Evolutionary conservation across 352 stramenopile species (phyloP).

Genomic region (Globisporangium alternatum): DNA sequence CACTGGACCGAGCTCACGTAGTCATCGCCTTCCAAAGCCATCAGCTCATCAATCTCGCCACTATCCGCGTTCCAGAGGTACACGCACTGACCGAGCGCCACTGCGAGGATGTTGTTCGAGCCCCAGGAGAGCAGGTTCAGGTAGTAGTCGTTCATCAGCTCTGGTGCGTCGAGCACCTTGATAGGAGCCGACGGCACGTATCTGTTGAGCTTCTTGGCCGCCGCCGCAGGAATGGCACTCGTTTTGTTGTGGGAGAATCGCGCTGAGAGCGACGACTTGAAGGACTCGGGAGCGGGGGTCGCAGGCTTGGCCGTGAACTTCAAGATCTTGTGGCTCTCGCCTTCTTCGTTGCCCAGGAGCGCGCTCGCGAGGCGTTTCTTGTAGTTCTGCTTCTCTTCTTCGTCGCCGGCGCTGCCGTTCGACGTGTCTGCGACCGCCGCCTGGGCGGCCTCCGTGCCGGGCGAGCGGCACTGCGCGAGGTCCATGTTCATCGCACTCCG

Average conservation of each 20-base stretch:
- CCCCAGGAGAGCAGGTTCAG: slow-evolving; percentile 98
- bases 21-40: slow-evolving; percentile 84
- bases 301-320: slow-evolving; percentile 97
- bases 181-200: slow-evolving; percentile 96
- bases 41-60: slow-evolving; percentile 95
- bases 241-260: slow-evolving; percentile 96
- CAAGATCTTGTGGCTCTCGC: slow-evolving; percentile 93
- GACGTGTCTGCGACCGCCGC: slow-evolving; percentile 20
- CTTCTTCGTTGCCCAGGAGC: slow-evolving; percentile 73
- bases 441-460: slow-evolving; percentile 46
- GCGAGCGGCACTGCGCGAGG: slow-evolving; percentile 66
- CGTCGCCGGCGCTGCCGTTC: slow-evolving; percentile 27
- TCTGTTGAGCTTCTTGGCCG: slow-evolving; percentile 87
- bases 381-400: slow-evolving; percentile 79
- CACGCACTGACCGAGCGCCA: slow-evolving; percentile 96
- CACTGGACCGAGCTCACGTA: slow-evolving; percentile 98
- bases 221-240: slow-evolving; percentile 54
- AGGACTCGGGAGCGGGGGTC: slow-evolving; percentile 89
- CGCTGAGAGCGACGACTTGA: slow-evolving; percentile 93
- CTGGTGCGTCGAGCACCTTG: slow-evolving; percentile 96
- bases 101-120: slow-evolving; percentile 94
- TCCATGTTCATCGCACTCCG: slow-evolving; percentile 87
- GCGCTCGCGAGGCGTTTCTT: slow-evolving; percentile 79
- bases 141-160: slow-evolving; percentile 99
- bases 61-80: slow-evolving; percentile 98